Evolutionary conservation across 176 grass and related monocot species (phyloP).

Genomic region (Puya raimondii): DNA sequence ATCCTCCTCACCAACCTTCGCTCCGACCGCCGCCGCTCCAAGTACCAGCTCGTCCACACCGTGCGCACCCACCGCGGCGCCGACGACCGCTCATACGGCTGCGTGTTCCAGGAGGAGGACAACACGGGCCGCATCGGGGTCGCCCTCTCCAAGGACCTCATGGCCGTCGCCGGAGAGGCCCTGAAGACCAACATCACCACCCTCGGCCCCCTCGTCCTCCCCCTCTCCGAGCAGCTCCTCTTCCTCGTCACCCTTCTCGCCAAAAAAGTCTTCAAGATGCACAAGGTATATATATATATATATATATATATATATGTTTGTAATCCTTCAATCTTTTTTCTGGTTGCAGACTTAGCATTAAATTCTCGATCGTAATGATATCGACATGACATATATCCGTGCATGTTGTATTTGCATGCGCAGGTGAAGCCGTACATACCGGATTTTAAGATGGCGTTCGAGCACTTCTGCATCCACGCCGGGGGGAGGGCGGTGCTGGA

Average conservation of each 20-base stretch:
- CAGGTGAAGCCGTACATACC: constrained; percentile 51
- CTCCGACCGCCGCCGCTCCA: constrained; percentile 32
- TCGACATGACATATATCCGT: too few species aligned
- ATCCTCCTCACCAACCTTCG: constrained; percentile 61
- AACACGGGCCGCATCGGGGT: constrained; percentile 32
- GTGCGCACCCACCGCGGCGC: constrained; percentile 69
- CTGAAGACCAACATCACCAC: constrained; percentile 85
- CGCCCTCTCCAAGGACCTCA: constrained; percentile 71
- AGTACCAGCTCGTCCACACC: constrained; percentile 84
- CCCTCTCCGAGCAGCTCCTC: constrained; percentile 78
- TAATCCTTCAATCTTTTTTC: too few species aligned
- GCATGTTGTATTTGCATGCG: too few species aligned
- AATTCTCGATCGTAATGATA: too few species aligned
- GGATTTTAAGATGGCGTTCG: constrained; percentile 94
- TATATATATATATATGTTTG: too few species aligned
- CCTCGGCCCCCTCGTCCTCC: constrained; percentile 66
- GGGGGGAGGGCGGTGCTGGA: constrained; percentile 72
- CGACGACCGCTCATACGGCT: constrained; percentile 47
- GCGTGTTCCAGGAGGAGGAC: constrained; percentile 91
- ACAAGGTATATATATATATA: background rate
- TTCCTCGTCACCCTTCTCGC: constrained; percentile 43
- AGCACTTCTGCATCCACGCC: constrained; percentile 96
- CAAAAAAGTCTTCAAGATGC: constrained; percentile 28
- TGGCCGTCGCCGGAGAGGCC: constrained; percentile 68
- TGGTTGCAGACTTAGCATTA: too few species aligned